A percentile compares a stretch with the other conserved stretches of the same genome.
These are phyloP conservation scores for Boechera stricta DNA, from an alignment of 345 rosid genomes.

Conservation along the genomic window DNA sequence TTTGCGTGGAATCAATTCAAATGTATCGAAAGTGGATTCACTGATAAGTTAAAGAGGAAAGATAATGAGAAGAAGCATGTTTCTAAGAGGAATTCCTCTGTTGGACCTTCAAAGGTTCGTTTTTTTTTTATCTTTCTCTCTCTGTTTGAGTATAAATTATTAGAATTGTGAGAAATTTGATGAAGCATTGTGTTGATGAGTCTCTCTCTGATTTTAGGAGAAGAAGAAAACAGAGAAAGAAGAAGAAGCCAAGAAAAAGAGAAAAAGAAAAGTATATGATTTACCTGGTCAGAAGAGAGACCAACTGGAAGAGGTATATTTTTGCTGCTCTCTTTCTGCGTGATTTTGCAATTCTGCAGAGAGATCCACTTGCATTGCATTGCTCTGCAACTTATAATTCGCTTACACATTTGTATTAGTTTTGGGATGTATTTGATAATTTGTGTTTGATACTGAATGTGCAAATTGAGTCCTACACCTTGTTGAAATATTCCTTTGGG, in stretches of 20 bases:
- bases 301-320: constrained; percentile 73
- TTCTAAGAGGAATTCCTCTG: constrained; percentile 47
- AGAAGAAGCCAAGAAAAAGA: constrained; percentile 60
- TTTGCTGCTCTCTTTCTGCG: neutral
- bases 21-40: constrained; percentile 55
- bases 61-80: constrained; percentile 57
- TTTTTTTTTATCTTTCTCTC: neutral
- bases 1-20: constrained; percentile 81
- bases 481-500: neutral
- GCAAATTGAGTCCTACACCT: neutral
- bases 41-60: constrained; percentile 59
- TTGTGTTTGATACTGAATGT: constrained; percentile 12
- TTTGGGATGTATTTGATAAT: constrained; percentile 6
- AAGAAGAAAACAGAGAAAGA: constrained; percentile 55
- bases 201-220: constrained; percentile 31
- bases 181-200: constrained; percentile 26
- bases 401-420: neutral
- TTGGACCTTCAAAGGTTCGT: constrained; percentile 56
- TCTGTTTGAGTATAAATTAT: neutral
- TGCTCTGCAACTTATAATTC: neutral
- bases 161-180: constrained; percentile 8
- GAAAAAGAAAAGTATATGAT: constrained; percentile 77
- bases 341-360: constrained; percentile 56
- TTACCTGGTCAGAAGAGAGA: constrained; percentile 94
- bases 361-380: constrained; percentile 68